Evolutionary conservation across 2,329 filamentous ascomycete species (phyloP), one percentile per base, ranked within the genome.

Genomic region (Hysterium pulicare): DNA sequence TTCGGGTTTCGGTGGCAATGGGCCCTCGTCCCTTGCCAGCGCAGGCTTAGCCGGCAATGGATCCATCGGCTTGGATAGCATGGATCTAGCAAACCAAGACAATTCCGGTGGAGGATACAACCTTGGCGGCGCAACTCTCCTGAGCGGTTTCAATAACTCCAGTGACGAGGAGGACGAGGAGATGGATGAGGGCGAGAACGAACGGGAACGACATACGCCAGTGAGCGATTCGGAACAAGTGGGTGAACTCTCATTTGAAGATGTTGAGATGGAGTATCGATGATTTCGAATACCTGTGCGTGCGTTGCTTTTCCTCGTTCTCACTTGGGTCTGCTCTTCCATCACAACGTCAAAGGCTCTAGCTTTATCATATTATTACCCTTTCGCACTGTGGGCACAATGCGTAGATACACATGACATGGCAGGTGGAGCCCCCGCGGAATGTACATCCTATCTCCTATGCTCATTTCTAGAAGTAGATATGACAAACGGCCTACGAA

Each of bases 141-240:
- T 93, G 21, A 91, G 87, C 61, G 90, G 90, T 40, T 97, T 97
- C 69, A 90, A 89, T 61, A 95, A 90, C 69, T 93, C 87, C 37
- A 95, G 90, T 59, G 90, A 95, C 55, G 91, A 96, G 67, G 93
- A 97, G 53, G 93, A 97, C 50, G 91, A 96, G 56, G 91, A 96
- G 49, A 86, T 89, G 70, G 88, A 95, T 47, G 87, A 88, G 44
- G 86, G 86, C 52, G 84, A 91, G 51, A 86, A 88, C 54, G 85
- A 88, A 48, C 80, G 65, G 61, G 62, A 68, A 55, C 60, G 67
- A 53, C 63, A 64, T 47, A 66, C 68, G 47, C 61, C 70, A 50
- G 72, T 76, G 56, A 69, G 67, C 54, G 75, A 78, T 60, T 71
- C 75, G 62, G 80, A 84, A 70, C 79, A 82, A 79, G 80, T 84